Base-by-base conservation (phyloP, 495 filamentous ascomycete species). In the Lepidopterella palustris region DNA sequence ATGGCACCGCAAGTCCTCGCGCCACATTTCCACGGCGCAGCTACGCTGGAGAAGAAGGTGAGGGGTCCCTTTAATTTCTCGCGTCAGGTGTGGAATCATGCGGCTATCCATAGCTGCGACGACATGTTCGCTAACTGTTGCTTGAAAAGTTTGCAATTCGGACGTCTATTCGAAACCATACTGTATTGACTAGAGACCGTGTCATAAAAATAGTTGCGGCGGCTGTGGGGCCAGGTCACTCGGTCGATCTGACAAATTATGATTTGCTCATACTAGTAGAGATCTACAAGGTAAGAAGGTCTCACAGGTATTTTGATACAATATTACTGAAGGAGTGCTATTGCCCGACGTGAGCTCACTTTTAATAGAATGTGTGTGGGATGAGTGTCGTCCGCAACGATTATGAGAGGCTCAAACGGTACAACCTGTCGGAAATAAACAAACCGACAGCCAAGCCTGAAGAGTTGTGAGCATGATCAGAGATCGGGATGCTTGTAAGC, bases 181-280 rank as follows among this genome's bases (percentile, higher is more conserved):
- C 79, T 48, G 81, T 79, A 11, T 79, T 97, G 59, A 87, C 82
- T 61, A 78, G 93, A 45, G 84, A 90, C 58, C 68, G 71, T 4
- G 75, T 97, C 47, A 97, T 99, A 71, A 84, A 87, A 62, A 82
- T 81, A 35, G 80, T 97, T 27, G 93, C 93, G 2, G 77, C 79
- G 29, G 72, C 76, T 11, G 84, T 88, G 24, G 86, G 87, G 0
- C 68, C 76, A 8, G 74, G 78, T 29, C 95, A 97, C 69, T 87
- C 83, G 21, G 93, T 97, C 53, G 84, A 96, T 69, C 79, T 99
- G 21, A 87, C 77, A 28, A 79, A 82, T 25, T 90, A 90, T 28
- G 91, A 97, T 72, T 76, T 88, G 60, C 79, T 93, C 27, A 90
- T 99, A 63, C 73, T 97, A 32, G 85, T 98, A 29, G 89, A 95